These are phyloP conservation scores for Pseudoturritis turrita DNA, from an alignment of 345 rosid genomes.

Conservation along the genomic window DNA sequence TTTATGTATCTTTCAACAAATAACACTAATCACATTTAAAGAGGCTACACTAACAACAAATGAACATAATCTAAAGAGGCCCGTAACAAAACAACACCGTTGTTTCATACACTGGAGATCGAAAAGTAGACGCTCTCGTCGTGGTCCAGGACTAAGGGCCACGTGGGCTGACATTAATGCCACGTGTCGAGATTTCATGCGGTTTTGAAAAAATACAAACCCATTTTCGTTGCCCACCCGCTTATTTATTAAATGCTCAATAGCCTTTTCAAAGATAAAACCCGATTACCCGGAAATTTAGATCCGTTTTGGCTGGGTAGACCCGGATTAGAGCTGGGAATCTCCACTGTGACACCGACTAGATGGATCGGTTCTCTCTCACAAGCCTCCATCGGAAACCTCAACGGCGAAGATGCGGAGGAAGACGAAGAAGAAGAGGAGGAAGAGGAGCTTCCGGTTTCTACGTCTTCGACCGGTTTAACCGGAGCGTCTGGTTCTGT, in stretches of 20 bases:
- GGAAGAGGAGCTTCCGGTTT: conserved; percentile 18
- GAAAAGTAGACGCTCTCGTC: neutral
- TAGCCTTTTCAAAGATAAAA: conserved; percentile 34
- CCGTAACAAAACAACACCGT: neutral
- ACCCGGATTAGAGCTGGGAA: conserved; percentile 18
- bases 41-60: neutral
- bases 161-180: neutral
- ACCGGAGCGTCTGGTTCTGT: neutral
- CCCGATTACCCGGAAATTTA: conserved; percentile 31
- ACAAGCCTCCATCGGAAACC: conserved; percentile 27
- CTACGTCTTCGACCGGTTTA: conserved; percentile 17
- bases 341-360: conserved; percentile 30
- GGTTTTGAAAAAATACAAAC: conserved; percentile 1
- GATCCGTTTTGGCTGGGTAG: conserved; percentile 9
- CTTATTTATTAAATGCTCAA: conserved; percentile 2
- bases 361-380: conserved; percentile 17
- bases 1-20: too few relatives aligned
- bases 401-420: neutral
- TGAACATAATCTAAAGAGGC: neutral
- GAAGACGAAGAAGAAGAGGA: conserved; percentile 20
- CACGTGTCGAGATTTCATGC: conserved; percentile 1
- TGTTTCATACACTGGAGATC: neutral
- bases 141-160: neutral
- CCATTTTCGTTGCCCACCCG: neutral
- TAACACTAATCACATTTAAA: neutral